These are phyloP conservation scores for Oryza australiensis DNA, from an alignment of 176 grass and related monocot genomes.

Conservation along the genomic window DNA sequence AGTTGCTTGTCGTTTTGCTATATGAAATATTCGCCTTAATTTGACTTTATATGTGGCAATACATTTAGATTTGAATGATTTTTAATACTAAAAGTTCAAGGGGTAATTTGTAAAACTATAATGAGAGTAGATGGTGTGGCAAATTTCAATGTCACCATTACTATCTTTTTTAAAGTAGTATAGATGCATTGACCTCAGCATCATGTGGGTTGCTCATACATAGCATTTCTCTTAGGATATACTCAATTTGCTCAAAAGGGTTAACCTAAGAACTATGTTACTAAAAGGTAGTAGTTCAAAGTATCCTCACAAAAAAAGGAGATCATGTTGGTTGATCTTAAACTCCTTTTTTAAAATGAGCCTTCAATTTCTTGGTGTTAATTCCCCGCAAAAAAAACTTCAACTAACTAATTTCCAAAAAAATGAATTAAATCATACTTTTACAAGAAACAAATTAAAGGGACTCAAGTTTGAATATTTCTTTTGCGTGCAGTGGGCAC, in stretches of 20 bases:
- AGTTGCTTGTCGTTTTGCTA: too few species aligned
- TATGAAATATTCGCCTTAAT: too few species aligned
- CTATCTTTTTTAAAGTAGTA: too few species aligned
- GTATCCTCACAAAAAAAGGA: neutral
- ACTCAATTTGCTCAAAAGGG: neutral
- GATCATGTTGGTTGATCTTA: neutral
- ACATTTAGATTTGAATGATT: too few species aligned
- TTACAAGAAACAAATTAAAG: neutral
- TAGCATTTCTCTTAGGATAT: neutral
- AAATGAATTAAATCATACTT: neutral
- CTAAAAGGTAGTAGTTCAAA: neutral
- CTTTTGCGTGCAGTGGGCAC: constrained; percentile 72
- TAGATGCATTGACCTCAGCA: too few species aligned
- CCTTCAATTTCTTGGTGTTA: neutral
- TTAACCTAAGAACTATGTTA: neutral
- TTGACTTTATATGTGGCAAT: too few species aligned
- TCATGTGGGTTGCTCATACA: too few species aligned
- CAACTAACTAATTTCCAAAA: neutral
- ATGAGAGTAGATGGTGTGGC: too few species aligned
- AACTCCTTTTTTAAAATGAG: neutral
- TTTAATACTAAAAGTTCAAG: too few species aligned
- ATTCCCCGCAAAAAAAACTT: too few species aligned
- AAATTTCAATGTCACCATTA: too few species aligned
- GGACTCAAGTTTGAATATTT: neutral
- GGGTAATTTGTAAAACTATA: too few species aligned